Evolutionary conservation across 2,329 filamentous ascomycete species (phyloP), one percentile per base, ranked within the genome.

Genomic region (Colletotrichum sp.): DNA sequence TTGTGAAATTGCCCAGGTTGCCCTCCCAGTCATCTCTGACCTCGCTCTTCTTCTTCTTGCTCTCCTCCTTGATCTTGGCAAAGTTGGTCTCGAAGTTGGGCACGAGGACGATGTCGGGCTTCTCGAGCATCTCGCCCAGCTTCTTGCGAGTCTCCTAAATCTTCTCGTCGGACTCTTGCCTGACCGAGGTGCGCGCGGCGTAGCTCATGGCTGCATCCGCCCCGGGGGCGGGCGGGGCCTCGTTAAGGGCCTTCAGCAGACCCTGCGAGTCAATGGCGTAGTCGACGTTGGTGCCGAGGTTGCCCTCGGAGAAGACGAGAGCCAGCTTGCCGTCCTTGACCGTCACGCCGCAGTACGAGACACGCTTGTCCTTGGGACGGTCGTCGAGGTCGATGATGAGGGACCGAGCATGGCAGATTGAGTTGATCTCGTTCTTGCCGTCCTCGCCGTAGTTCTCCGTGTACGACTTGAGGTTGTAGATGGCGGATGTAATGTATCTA

Each of bases 351-450:
- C 84, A 84, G 80, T 88, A 89, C 11, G 77, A 79, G 76, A 86
- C 82, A 59, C 77, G 80, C 55, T 83, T 82, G 15, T 83, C 80
- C 59, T 83, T 82, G 13, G 83, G 79, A 13, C 65, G 74, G 24
- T 85, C 84, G 69, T 89, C 88, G 34, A 88, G 71, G 77, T 87
- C 85, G 58, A 90, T 79, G 24, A 84, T 85, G 33, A 90, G 77
- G 58, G 83, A 79, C 74, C 88, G 88, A 3, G 83, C 81, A 29
- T 80, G 74, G 76, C 81, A 83, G 74, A 89, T 83, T 47, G 79
- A 79, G 79, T 90, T 90, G 76, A 91, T 79, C 78, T 90, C 89
- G 8, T 78, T 75, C 67, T 84, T 81, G 63, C 82, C 83, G 1
- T 82, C 80, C 47, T 84, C 82, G 62, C 84, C 86, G 66, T 84